Conservation (phyloP, 1,284 basidiomycete genomes). For the Takashimella koratensis region DNA sequence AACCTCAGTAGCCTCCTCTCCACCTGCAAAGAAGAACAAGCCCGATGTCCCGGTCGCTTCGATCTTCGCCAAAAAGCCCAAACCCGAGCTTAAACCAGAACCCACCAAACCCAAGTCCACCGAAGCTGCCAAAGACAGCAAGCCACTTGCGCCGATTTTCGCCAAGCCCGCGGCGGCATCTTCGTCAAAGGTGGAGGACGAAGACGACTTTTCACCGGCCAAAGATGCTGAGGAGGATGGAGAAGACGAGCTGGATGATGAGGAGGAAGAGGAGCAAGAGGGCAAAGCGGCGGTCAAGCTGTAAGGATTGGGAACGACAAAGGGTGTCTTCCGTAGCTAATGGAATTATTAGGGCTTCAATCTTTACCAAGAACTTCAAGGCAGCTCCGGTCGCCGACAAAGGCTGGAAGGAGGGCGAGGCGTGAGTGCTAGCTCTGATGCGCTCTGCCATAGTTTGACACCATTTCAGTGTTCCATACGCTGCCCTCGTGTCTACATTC, state of each 20-base stretch:
- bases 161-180: conserved; percentile 33
- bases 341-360: conserved; percentile 62
- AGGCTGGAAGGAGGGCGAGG: conserved; percentile 80
- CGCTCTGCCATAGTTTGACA: conserved; percentile 11
- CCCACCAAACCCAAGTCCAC: conserved; percentile 4
- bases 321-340: too few species aligned
- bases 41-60: conserved; percentile 17
- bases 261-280: conserved; percentile 56
- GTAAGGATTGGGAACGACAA: too few species aligned
- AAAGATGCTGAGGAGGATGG: conserved; percentile 51
- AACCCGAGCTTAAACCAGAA: conserved; percentile 3
- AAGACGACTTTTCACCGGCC: conserved; percentile 42
- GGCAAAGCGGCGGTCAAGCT: conserved; percentile 61
- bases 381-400: conserved; percentile 72
- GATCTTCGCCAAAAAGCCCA: conserved; percentile 24
- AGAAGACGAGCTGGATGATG: conserved; percentile 46
- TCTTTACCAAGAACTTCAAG: conserved; percentile 51
- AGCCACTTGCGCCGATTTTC: conserved; percentile 48
- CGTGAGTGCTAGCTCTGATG: conserved; percentile 56
- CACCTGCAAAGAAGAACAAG: conserved; percentile 39
- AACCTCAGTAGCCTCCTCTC: conserved; percentile 20
- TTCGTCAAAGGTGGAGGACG: conserved; percentile 27
- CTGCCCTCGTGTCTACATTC: conserved; percentile 84
- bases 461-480: conserved; percentile 76
- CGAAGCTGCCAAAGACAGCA: conserved; percentile 36